Percentiles rank a stretch among this genome's conserved stretches.
Conservation (phyloP, 176 grass and related monocot species). For the Chrysopogon serrulatus region DNA sequence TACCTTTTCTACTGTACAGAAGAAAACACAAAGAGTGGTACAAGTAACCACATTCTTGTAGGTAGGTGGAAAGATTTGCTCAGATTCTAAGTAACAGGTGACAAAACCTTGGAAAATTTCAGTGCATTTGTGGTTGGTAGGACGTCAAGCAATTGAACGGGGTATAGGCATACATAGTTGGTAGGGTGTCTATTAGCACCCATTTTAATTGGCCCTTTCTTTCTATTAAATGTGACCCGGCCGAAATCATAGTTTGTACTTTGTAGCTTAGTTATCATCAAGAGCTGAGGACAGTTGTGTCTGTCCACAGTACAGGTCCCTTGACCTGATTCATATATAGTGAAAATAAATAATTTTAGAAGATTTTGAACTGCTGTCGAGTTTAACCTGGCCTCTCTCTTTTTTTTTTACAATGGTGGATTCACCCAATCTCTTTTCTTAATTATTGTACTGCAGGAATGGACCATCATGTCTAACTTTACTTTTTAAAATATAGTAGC, state of each 20-base stretch:
- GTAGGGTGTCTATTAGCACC: constrained; percentile 14
- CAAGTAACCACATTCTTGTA: constrained; percentile 13
- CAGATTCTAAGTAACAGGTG: constrained; percentile 49
- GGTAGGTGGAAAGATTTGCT: constrained; percentile 28
- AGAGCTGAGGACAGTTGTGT: not conserved
- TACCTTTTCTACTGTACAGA: not conserved
- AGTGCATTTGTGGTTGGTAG: constrained; percentile 41
- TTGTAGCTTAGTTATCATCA: constrained; percentile 4
- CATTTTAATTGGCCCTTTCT: not conserved
- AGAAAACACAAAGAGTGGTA: not conserved
- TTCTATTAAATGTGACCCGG: not conserved
- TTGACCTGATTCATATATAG: not conserved
- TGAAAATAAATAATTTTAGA: not conserved
- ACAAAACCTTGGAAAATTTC: constrained; percentile 31
- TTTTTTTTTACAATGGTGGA: not conserved
- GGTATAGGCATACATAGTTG: constrained; percentile 21
- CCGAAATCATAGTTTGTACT: not conserved
- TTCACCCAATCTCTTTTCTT: constrained; percentile 7
- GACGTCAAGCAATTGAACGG: constrained; percentile 17
- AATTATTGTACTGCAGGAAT: not conserved
- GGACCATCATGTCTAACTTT: not conserved
- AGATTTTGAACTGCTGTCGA: not conserved
- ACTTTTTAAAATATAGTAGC: not conserved
- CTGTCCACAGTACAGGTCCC: not conserved
- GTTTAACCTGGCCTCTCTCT: too few relatives aligned